These are phyloP conservation scores for Melaleuca quinquenervia DNA, from an alignment of 345 rosid species.

Conservation along the genomic window DNA sequence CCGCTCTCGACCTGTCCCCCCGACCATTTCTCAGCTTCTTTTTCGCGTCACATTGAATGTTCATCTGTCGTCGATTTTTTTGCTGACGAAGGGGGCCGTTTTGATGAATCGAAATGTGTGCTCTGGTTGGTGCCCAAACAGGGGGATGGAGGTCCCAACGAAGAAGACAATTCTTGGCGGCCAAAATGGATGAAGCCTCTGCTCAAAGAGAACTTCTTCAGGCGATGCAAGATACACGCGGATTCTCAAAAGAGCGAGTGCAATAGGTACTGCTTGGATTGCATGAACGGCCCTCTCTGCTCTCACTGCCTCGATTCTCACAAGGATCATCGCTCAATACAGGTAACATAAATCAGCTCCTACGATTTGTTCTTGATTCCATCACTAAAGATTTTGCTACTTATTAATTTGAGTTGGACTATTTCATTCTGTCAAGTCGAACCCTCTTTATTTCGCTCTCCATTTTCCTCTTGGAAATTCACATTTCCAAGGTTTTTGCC, in stretches of 20 bases:
- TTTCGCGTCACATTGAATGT: background rate
- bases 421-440: background rate
- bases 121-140: background rate
- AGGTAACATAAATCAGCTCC: slow-evolving; percentile 16
- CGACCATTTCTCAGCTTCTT: background rate
- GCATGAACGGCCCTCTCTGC: slow-evolving; percentile 47
- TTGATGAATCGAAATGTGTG: background rate
- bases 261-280: slow-evolving; percentile 57
- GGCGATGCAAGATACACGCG: slow-evolving; percentile 42
- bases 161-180: slow-evolving; percentile 30
- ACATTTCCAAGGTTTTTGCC: background rate
- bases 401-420: background rate
- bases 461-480: background rate
- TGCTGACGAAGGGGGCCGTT: background rate
- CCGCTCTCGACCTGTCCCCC: background rate
- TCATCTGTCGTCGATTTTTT: background rate
- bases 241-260: slow-evolving; percentile 61
- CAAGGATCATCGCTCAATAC: slow-evolving; percentile 42
- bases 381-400: background rate
- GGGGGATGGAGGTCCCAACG: slow-evolving; percentile 53
- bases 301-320: slow-evolving; percentile 43
- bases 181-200: slow-evolving; percentile 58
- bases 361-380: background rate
- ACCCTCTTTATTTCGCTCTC: background rate
- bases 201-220: slow-evolving; percentile 38